phyloP scores from a whole-genome alignment of 208 protist species.

The Trypanosoma mega region DNA sequence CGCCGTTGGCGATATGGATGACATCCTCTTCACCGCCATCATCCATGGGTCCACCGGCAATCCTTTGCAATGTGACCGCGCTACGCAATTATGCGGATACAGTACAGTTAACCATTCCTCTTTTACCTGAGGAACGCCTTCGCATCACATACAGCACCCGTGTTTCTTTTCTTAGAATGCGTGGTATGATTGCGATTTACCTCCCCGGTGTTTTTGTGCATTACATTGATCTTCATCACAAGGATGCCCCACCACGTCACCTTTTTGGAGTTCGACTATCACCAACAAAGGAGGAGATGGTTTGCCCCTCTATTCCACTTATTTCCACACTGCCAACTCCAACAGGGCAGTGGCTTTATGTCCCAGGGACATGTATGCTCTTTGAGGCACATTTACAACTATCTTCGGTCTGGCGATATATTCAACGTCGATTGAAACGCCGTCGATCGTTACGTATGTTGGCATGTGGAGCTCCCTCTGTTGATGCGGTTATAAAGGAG shows the following conservation, averaged over 20 bases:
- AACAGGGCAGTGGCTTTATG: constrained; percentile 14
- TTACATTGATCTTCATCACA: constrained; percentile 27
- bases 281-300: neutral
- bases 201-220: constrained; percentile 21
- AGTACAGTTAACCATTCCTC: constrained; percentile 13
- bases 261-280: constrained; percentile 22
- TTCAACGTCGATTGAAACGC: neutral
- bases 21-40: neutral
- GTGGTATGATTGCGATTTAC: constrained; percentile 28
- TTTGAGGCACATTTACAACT: constrained; percentile 11
- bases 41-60: constrained; percentile 6
- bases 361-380: constrained; percentile 11
- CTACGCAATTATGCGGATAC: constrained; percentile 24
- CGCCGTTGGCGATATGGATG: neutral
- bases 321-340: constrained; percentile 10
- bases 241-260: constrained; percentile 21
- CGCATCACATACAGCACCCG: constrained; percentile 14
- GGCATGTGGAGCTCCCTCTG: neutral
- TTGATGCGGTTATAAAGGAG: neutral
- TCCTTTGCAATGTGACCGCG: constrained; percentile 23
- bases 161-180: constrained; percentile 21
- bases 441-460: constrained; percentile 1
- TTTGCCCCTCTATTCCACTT: neutral
- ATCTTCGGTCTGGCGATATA: constrained; percentile 8
- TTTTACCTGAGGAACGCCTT: constrained; percentile 13